Conservation (phyloP, 306 rosid genomes). For the Crotalaria pallida region DNA sequence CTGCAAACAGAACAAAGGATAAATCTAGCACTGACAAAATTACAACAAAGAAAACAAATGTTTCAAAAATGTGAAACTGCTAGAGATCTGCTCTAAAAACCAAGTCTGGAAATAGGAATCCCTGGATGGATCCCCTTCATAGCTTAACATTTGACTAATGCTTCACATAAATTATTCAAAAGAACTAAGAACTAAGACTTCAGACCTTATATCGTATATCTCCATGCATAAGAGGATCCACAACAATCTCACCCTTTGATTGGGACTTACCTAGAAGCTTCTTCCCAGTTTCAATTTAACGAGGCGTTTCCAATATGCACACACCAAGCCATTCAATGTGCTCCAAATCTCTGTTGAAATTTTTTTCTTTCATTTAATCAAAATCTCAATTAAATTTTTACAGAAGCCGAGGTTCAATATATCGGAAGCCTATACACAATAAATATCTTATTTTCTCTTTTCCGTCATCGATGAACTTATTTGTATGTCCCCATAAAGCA, state of each 20-base stretch:
- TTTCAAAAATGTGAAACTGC: background rate
- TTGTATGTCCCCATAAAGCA: constrained; percentile 28
- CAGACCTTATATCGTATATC: background rate
- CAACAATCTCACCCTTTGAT: background rate
- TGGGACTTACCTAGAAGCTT: background rate
- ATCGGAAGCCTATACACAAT: constrained; percentile 40
- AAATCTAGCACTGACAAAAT: too few species aligned
- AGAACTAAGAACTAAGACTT: background rate
- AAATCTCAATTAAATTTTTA: constrained; percentile 37
- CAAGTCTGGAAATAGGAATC: background rate
- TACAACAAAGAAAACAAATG: background rate
- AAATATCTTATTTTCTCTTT: constrained; percentile 33
- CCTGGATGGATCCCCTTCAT: too few species aligned
- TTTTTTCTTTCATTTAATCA: constrained; percentile 30
- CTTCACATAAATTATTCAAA: background rate
- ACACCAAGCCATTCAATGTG: constrained; percentile 11
- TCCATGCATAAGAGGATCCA: constrained; percentile 5
- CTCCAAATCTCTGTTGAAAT: background rate
- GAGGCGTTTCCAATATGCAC: background rate
- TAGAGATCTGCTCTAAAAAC: background rate
- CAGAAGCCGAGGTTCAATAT: constrained; percentile 35
- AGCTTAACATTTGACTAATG: constrained; percentile 7
- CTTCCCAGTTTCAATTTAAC: background rate
- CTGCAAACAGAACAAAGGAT: too few species aligned
- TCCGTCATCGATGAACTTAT: constrained; percentile 28